These are phyloP conservation scores for Cryptococcus jaspeensis DNA, from an alignment of 1,284 basidiomycete species.

Conservation along the genomic window DNA sequence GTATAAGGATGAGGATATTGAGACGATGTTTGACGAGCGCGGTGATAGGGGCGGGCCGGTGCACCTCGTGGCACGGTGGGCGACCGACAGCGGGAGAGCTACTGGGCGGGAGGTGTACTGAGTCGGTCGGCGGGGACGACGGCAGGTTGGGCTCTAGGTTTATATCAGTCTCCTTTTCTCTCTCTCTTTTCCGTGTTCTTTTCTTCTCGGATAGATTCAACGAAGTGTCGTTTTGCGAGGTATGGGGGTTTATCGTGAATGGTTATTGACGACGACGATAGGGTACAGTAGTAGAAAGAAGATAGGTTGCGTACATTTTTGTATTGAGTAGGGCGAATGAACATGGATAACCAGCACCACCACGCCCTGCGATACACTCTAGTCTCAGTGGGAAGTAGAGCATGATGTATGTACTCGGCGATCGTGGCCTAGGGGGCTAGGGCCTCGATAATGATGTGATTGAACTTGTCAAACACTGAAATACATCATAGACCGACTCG, in stretches of 20 bases:
- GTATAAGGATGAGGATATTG: conserved; percentile 43
- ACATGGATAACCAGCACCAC: background rate
- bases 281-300: too few relatives aligned
- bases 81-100: background rate
- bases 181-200: background rate
- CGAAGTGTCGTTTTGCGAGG: too few relatives aligned
- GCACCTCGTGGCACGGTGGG: conserved; percentile 20
- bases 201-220: background rate
- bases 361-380: too few relatives aligned
- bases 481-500: too few relatives aligned
- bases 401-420: too few relatives aligned
- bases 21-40: conserved; percentile 44
- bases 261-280: too few relatives aligned
- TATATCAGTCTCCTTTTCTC: background rate
- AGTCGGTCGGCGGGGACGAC: too few relatives aligned
- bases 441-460: too few relatives aligned
- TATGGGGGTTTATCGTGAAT: too few relatives aligned
- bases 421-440: too few relatives aligned
- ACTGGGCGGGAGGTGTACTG: background rate
- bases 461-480: too few relatives aligned
- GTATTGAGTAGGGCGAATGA: background rate
- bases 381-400: too few relatives aligned
- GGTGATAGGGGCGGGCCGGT: conserved; percentile 24
- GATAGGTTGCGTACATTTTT: background rate
- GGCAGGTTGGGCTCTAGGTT: background rate